A percentile compares a stretch with the other conserved stretches of the same genome.
phyloP scores from a whole-genome alignment of 305 asterid species.

The Solanum chacoense region DNA sequence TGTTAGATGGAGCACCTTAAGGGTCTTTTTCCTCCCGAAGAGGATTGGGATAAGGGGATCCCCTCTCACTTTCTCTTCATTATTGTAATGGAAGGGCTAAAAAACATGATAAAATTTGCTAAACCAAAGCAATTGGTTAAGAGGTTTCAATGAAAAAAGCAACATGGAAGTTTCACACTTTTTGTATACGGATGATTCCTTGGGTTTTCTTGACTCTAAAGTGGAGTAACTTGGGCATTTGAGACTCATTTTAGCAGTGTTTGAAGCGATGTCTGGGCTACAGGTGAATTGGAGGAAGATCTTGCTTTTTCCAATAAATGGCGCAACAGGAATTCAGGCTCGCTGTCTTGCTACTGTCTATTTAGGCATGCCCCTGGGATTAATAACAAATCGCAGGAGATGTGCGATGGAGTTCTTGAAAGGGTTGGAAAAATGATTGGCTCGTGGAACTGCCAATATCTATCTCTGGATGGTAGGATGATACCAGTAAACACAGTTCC shows the following conservation, averaged over 20 bases:
- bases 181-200: not conserved
- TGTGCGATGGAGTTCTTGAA: not conserved
- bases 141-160: not conserved
- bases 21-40: not conserved
- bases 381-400: not conserved
- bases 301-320: not conserved
- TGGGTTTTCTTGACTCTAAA: not conserved
- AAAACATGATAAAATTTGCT: not conserved
- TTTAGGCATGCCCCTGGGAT: not conserved
- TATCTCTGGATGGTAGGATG: not conserved
- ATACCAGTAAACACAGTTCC: not conserved
- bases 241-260: not conserved
- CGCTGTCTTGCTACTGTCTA: not conserved
- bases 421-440: not conserved
- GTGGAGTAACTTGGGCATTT: not conserved
- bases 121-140: not conserved
- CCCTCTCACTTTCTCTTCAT: not conserved
- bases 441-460: not conserved
- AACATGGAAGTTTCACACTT: not conserved
- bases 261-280: not conserved
- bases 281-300: not conserved
- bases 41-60: not conserved
- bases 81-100: not conserved
- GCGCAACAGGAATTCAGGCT: not conserved
- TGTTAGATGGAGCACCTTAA: not conserved